A percentile compares a stretch with the other conserved stretches of the same genome.
Evolutionary conservation across 371 early-diverging fungal species (phyloP).

Genomic region (Circinella umbellata): DNA sequence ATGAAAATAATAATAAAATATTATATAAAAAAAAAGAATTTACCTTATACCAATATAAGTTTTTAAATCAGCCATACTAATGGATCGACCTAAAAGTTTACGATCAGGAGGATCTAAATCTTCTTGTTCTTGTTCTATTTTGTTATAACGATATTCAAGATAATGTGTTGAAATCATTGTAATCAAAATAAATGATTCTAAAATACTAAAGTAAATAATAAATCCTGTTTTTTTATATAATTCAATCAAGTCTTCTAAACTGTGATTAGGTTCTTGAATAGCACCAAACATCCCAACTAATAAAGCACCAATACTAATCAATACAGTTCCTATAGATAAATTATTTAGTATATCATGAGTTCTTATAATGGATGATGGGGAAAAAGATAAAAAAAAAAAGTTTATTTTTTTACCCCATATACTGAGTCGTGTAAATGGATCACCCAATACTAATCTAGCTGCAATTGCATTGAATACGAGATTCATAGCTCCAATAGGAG

Average conservation of each 20-base stretch:
- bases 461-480: constrained; percentile 82
- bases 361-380: not conserved
- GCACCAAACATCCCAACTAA: constrained; percentile 79
- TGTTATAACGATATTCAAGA: constrained; percentile 47
- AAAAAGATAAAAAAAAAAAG: not conserved
- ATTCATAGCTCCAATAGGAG: constrained; percentile 81
- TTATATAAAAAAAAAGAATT: not conserved
- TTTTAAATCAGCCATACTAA: constrained; percentile 33
- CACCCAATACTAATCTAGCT: constrained; percentile 69
- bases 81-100: constrained; percentile 28
- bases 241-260: constrained; percentile 71
- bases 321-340: constrained; percentile 59
- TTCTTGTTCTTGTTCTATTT: constrained; percentile 29
- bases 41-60: constrained; percentile 50
- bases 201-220: constrained; percentile 70
- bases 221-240: constrained; percentile 76
- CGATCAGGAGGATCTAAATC: constrained; percentile 26
- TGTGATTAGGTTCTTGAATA: constrained; percentile 75
- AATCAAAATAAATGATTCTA: constrained; percentile 57
- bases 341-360: too few species aligned
- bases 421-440: constrained; percentile 67
- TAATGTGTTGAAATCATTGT: constrained; percentile 58
- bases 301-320: constrained; percentile 74
- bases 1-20: not conserved
- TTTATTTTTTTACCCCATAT: constrained; percentile 45